A percentile compares a stretch with the other conserved stretches of the same genome.
phyloP scores from a whole-genome alignment of 805 yeast species.

The Yamadazyma philogaea region DNA sequence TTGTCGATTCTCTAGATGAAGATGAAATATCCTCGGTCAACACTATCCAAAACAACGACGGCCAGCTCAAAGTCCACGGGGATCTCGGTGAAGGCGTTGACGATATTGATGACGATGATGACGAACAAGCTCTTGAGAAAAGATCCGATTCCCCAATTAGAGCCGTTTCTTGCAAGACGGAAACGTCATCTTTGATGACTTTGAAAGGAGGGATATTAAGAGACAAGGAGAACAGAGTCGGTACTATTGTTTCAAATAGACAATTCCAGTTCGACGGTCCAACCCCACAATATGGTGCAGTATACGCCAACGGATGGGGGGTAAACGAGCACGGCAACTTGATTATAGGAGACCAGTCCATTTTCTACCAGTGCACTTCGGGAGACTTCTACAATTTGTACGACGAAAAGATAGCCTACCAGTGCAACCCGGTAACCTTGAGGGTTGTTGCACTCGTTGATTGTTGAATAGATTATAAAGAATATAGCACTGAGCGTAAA shows the following conservation, averaged over 20 bases:
- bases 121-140: slow-evolving; percentile 7
- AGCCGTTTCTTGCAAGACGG: slow-evolving; percentile 27
- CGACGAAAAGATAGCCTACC: slow-evolving; percentile 29
- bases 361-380: slow-evolving; percentile 38
- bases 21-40: slow-evolving; percentile 8
- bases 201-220: slow-evolving; percentile 29
- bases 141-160: slow-evolving; percentile 20
- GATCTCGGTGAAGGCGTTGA: slow-evolving; percentile 25
- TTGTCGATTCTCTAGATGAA: slow-evolving; percentile 24
- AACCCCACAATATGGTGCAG: slow-evolving; percentile 36
- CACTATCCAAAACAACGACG: slow-evolving; percentile 4
- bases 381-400: slow-evolving; percentile 40
- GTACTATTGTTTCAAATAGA: slow-evolving; percentile 35
- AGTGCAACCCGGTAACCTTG: slow-evolving; percentile 36
- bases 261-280: slow-evolving; percentile 45
- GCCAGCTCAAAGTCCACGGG: slow-evolving; percentile 22
- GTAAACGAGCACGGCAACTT: slow-evolving; percentile 31
- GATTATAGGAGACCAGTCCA: slow-evolving; percentile 28
- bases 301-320: slow-evolving; percentile 41
- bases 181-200: slow-evolving; percentile 26
- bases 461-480: slow-evolving; percentile 23
- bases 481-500: no score
- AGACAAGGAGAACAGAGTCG: slow-evolving; percentile 32
- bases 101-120: background rate
- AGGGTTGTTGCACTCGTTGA: slow-evolving; percentile 36